Evolutionary conservation across 805 yeast genomes (phyloP), one percentile per base, ranked within the genome.

Genomic region (Ogataea pignaliae): DNA sequence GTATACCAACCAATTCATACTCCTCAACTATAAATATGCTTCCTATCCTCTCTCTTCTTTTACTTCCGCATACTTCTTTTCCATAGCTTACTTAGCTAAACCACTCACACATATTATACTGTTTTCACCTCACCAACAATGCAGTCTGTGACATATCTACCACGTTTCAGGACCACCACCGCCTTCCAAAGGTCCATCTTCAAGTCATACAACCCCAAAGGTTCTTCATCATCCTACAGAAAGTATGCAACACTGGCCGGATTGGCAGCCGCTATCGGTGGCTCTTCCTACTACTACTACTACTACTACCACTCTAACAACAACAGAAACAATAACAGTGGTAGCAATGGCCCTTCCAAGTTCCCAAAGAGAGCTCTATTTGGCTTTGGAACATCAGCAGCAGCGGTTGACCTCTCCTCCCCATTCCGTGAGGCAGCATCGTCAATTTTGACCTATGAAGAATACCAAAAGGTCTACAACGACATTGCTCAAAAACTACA

Each of bases 381-480:
- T 43, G 59, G 61, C 30, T 51, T 50, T 14, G 66, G 68, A 16
- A 66, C 73, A 8, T 56, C 66, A 9, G 52, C 68, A 26, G 71
- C 72, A 11, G 61, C 68, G 7, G 17, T 28, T 16, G 47, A 44
- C 10, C 40, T 45, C 18, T 49, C 51, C 3, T 35, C 51, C 4
- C 61, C 64, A 29, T 55, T 66, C 3, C 63, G 70, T 36, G 60
- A 63, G 9, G 74, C 71, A 1, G 14, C 46, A 3, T 36, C 51
- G 17, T 39, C 59, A 40, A 42, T 68, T 56, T 56, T 69, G 55
- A 52, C 67, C 3, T 63, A 57, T 41, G 69, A 71, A 11, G 87
- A 85, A 51, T 89, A 75, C 60, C 89, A 75, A 63, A 56, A 69
- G 46, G 78, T 78, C 47, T 91, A 81, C 67, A 82, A 79, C 68